These are phyloP conservation scores for Acanthamoeba lenticulata DNA, from an alignment of 208 protist genomes.

Conservation along the genomic window DNA sequence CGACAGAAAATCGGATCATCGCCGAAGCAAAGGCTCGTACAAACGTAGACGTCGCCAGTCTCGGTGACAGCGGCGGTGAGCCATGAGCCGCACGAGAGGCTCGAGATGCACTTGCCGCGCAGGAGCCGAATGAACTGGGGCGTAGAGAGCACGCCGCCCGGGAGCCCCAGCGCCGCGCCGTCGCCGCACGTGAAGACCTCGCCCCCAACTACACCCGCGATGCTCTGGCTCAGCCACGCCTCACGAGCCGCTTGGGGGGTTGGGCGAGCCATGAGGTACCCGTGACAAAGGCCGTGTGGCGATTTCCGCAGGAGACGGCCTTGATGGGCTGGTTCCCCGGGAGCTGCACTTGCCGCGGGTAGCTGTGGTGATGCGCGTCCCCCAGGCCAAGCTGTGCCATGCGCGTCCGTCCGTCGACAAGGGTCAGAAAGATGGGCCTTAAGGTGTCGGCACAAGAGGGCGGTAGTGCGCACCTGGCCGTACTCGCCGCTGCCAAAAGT, in stretches of 20 bases:
- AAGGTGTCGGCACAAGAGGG: neutral
- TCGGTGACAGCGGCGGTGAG: slow-evolving; percentile 45
- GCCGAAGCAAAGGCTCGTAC: neutral
- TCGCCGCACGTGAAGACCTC: slow-evolving; percentile 42
- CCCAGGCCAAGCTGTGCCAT: neutral
- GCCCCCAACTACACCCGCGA: neutral
- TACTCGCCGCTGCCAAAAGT: slow-evolving; percentile 22
- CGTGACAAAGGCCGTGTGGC: slow-evolving; percentile 23
- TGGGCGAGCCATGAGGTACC: neutral
- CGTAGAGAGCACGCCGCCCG: neutral
- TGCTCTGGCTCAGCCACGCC: no score
- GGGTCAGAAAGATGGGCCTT: neutral
- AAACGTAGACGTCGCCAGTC: slow-evolving; percentile 45
- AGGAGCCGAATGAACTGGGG: neutral
- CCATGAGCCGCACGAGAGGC: neutral
- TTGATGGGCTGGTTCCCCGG: neutral
- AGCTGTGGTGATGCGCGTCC: slow-evolving; percentile 13
- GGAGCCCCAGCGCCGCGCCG: neutral
- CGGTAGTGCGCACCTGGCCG: neutral
- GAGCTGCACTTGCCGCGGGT: neutral
- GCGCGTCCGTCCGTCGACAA: neutral
- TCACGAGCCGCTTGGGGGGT: no score
- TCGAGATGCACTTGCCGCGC: neutral
- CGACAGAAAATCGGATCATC: neutral
- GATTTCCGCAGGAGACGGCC: neutral